phyloP scores from a whole-genome alignment of 108 stramenopile species.

The Nannochloropsis granulata region DNA sequence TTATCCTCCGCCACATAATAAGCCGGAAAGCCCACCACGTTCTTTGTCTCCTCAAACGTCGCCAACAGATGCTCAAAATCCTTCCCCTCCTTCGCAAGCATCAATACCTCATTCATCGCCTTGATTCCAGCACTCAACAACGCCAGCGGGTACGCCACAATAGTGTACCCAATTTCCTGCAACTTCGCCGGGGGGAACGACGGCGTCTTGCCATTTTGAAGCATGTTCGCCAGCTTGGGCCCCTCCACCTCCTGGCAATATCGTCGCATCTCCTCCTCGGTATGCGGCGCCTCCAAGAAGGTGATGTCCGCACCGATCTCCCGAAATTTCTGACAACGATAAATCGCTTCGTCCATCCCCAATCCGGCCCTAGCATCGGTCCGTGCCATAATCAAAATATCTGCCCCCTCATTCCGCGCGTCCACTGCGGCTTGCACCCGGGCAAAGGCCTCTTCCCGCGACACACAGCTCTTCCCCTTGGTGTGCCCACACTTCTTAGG shows the following conservation, averaged over 20 bases:
- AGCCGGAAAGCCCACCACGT: neutral
- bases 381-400: slow-evolving; percentile 66
- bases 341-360: slow-evolving; percentile 78
- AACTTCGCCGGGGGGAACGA: slow-evolving; percentile 54
- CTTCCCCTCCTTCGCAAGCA: slow-evolving; percentile 54
- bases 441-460: slow-evolving; percentile 63
- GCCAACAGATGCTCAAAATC: slow-evolving; percentile 67
- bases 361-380: slow-evolving; percentile 76
- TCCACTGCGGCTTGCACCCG: slow-evolving; percentile 80
- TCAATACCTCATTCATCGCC: slow-evolving; percentile 66
- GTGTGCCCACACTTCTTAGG: slow-evolving; percentile 77
- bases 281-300: slow-evolving; percentile 55
- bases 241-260: slow-evolving; percentile 74
- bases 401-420: slow-evolving; percentile 62
- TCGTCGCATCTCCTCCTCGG: slow-evolving; percentile 29
- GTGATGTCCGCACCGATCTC: slow-evolving; percentile 83
- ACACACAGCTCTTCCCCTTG: slow-evolving; percentile 71
- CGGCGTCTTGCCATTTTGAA: slow-evolving; percentile 78
- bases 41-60: slow-evolving; percentile 48
- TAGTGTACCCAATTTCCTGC: slow-evolving; percentile 78
- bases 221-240: slow-evolving; percentile 88
- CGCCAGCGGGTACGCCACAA: slow-evolving; percentile 90
- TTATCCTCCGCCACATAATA: neutral
- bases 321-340: slow-evolving; percentile 72
- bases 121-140: slow-evolving; percentile 75